Conservation (phyloP, 352 stramenopile genomes). For the Peronospora tabacina region DNA sequence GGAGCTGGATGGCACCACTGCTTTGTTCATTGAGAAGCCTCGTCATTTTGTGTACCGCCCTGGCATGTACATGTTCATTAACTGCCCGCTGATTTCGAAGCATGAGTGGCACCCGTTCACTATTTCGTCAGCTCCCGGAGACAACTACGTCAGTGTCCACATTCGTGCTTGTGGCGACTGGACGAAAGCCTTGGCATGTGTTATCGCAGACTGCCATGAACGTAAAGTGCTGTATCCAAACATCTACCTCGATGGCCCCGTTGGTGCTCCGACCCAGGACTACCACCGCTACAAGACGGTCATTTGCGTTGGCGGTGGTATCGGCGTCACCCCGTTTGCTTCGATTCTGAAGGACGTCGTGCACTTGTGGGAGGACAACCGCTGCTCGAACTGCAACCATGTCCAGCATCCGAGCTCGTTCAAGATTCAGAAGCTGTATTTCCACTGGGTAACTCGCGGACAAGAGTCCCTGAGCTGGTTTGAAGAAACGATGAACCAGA, state of each 20-base stretch:
- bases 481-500: conserved; percentile 80
- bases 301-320: conserved; percentile 65
- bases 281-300: conserved; percentile 73
- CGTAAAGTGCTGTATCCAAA: conserved; percentile 55
- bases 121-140: conserved; percentile 76
- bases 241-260: conserved; percentile 67
- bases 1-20: conserved; percentile 56
- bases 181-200: conserved; percentile 48
- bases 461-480: conserved; percentile 83
- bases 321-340: conserved; percentile 77
- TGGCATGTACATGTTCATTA: conserved; percentile 87
- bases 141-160: conserved; percentile 80
- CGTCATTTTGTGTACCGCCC: conserved; percentile 63
- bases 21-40: conserved; percentile 73
- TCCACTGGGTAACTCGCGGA: conserved; percentile 78
- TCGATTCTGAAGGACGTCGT: conserved; percentile 76
- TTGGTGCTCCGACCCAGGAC: conserved; percentile 65
- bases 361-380: conserved; percentile 67
- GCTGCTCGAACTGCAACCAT: conserved; percentile 64
- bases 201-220: conserved; percentile 59
- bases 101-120: conserved; percentile 90
- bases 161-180: conserved; percentile 71
- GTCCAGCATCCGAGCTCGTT: conserved; percentile 63
- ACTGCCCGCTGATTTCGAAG: conserved; percentile 68
- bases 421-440: conserved; percentile 81